These are phyloP conservation scores for Peterozyma xylosa DNA, from an alignment of 805 yeast genomes.

Conservation along the genomic window DNA sequence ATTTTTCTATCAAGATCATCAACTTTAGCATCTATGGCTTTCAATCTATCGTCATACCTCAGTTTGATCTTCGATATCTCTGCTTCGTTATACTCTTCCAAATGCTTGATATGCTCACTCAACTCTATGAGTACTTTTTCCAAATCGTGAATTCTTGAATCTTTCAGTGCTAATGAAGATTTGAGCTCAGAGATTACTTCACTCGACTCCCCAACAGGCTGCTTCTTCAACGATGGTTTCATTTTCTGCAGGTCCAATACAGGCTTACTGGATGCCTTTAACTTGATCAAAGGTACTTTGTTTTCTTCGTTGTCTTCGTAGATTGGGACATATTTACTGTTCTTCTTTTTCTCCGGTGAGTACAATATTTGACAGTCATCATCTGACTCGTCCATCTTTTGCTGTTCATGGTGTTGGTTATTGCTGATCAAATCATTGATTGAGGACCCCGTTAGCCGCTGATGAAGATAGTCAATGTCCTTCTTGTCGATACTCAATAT, in stretches of 20 bases:
- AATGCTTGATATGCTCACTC: constrained; percentile 1
- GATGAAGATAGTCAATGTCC: constrained; percentile 4
- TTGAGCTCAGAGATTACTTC: not conserved
- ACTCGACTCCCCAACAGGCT: not conserved
- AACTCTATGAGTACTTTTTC: constrained; percentile 6
- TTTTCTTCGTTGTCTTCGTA: not conserved
- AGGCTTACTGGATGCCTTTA: not conserved
- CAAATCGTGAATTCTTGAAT: not conserved
- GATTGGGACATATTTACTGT: constrained; percentile 1
- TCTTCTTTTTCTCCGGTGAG: constrained; percentile 5
- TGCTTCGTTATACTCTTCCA: constrained; percentile 1
- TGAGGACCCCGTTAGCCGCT: not conserved
- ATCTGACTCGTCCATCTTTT: not conserved
- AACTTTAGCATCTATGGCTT: too few relatives aligned
- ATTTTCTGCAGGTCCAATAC: not conserved
- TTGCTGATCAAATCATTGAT: too few relatives aligned
- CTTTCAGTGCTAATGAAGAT: not conserved
- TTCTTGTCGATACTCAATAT: not conserved
- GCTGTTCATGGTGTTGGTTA: not conserved
- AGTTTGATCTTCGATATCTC: not conserved
- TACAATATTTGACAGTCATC: constrained; percentile 5
- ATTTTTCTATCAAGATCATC: too few relatives aligned
- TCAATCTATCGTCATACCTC: too few relatives aligned
- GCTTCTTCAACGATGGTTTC: not conserved
- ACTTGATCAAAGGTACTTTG: not conserved